Evolutionary conservation across 345 rosid species (phyloP), one percentile per base, ranked within the genome.

Genomic region (Aquilaria sinensis): DNA sequence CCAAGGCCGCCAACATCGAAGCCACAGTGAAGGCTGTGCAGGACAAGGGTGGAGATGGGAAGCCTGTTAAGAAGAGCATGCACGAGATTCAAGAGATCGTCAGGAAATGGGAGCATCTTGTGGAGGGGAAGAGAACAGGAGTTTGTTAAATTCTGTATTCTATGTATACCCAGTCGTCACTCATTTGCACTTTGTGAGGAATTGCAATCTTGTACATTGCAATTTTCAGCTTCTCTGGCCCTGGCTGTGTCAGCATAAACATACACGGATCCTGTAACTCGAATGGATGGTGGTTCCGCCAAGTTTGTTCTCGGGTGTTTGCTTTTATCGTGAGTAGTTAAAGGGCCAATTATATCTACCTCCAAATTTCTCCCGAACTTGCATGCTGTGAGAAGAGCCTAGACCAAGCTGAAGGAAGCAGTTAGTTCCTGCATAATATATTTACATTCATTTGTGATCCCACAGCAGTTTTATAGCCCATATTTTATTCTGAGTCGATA

Each of bases 401-500:
- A 94, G 70, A 85, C 90, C 51, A 90, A 90, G 72, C 78, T 94
- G 71, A 94, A 90, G 80, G 97, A 88, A 75, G 88, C 93, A 58
- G 88, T 97, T 65, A 86, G 90, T 48, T 82, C 83, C 31, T 94
- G 99, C 82, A 94, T 90, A 60, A 89, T 85, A 77, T 86, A 92
- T 23, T 87, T 94, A 47, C 92, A 88, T 73, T 71, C 56, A 79
- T 88, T 77, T 94, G 79, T 56, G 99, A 94, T 69, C 73, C 97
- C 6, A 70, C 72, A 47, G 92, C 92, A 75, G 91, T 94, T 62
- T 80, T 90, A 68, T 85, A 88, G 78, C 90, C 81, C 73, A 90
- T 90, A 68, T 89, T 91, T 70, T 83, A 91, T 78, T 62, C 88
- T 83, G 70, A 96, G 85, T 71, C 80, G 83, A 59, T 88, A 90